phyloP scores from a whole-genome alignment of 108 stramenopile species.

The Thalassiosira profunda region DNA sequence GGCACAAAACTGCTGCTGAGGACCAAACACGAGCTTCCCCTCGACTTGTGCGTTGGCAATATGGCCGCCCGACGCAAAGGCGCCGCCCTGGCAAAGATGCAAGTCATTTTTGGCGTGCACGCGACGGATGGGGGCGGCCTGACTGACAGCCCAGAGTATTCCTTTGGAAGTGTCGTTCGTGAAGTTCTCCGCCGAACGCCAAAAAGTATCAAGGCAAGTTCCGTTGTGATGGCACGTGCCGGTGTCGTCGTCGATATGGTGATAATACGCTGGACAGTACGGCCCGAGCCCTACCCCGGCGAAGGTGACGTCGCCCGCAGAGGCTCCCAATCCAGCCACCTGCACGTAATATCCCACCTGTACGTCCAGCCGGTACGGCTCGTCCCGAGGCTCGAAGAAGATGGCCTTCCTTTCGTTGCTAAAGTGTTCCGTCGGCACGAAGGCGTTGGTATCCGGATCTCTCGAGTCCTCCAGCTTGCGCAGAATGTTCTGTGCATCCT shows the following conservation, averaged over 20 bases:
- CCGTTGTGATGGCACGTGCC: too few relatives aligned
- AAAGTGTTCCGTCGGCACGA: not conserved
- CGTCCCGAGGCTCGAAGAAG: slow-evolving; percentile 1
- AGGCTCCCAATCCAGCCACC: not conserved
- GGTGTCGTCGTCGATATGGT: slow-evolving; percentile 21
- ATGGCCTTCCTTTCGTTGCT: not conserved
- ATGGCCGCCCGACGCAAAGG: slow-evolving; percentile 70
- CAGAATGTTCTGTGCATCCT: not conserved
- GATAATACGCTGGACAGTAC: not conserved
- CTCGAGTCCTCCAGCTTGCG: not conserved
- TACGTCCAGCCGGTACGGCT: not conserved
- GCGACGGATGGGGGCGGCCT: slow-evolving; percentile 83
- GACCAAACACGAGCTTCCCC: slow-evolving; percentile 52
- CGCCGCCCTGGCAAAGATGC: slow-evolving; percentile 50
- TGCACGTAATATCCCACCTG: not conserved
- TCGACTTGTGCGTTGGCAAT: slow-evolving; percentile 68
- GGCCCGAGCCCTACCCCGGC: not conserved
- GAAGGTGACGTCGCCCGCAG: not conserved
- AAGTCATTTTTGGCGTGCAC: slow-evolving; percentile 58
- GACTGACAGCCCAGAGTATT: slow-evolving; percentile 79
- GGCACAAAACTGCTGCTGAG: slow-evolving; percentile 76
- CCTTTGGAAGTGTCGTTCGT: slow-evolving; percentile 22
- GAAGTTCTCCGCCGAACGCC: slow-evolving; percentile 85
- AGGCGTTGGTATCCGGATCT: not conserved
- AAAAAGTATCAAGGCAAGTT: slow-evolving; percentile 74